phyloP scores from a whole-genome alignment of 139 green algal genomes.

The Raphidocelis subcapitata region DNA sequence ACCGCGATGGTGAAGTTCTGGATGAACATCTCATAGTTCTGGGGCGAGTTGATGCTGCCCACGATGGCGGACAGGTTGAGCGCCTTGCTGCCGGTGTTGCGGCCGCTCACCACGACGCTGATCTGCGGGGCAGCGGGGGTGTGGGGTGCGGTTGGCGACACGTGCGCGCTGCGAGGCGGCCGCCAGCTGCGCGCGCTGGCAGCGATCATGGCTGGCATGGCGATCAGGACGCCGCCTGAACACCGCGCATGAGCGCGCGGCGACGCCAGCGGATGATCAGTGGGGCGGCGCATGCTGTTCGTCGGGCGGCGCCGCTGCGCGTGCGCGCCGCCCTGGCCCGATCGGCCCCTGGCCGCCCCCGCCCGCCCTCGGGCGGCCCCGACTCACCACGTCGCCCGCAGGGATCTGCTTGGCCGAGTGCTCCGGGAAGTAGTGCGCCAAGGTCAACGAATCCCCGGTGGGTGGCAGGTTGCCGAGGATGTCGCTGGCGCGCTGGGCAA shows the following conservation, averaged over 20 bases:
- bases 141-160: neutral
- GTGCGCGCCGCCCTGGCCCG: too few species aligned
- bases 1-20: conserved; percentile 76
- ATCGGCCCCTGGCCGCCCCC: too few species aligned
- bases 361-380: too few species aligned
- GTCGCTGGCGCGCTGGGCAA: conserved; percentile 11
- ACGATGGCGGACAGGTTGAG: conserved; percentile 70
- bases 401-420: conserved; percentile 40
- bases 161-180: too few species aligned
- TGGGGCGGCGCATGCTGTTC: too few species aligned
- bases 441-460: conserved; percentile 2
- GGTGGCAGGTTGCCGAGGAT: conserved; percentile 16
- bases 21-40: conserved; percentile 57
- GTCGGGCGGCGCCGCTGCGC: too few species aligned
- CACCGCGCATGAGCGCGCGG: too few species aligned
- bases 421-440: conserved; percentile 34
- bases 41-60: conserved; percentile 66
- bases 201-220: too few species aligned
- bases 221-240: too few species aligned
- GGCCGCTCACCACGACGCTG: conserved; percentile 54
- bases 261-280: too few species aligned
- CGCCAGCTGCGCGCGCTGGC: too few species aligned
- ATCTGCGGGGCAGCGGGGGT: conserved; percentile 7
- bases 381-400: conserved; percentile 28
- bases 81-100: conserved; percentile 52